Base-by-base conservation (phyloP, 352 stramenopile species). In the Hyaloperonospora arabidopsidis region DNA sequence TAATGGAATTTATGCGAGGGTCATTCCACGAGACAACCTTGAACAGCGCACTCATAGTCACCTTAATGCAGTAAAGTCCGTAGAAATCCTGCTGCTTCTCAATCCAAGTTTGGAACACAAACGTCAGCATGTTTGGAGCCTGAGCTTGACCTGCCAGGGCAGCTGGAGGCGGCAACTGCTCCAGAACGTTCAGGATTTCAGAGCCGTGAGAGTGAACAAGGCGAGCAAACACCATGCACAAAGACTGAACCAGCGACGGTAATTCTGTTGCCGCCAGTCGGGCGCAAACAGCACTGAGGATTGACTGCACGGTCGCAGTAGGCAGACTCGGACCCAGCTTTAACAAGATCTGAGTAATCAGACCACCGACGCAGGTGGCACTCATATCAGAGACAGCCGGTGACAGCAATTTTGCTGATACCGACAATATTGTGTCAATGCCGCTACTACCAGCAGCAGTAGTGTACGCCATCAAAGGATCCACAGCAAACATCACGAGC, bases 41-140 rank as follows among this genome's bases (percentile, higher is more conserved):
- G 5, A 92, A 54, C 13, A 92, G 49, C 38, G 79, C 82, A 49
- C 79, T 87, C 34, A 87, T 72, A 4, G 80, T 93, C 34, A 93
- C 79, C 57, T 90, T 93, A 57, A 93, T 83, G 46, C 74, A 86
- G 62, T 89, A 89, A 5, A 86, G 67, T 11, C 83, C 79, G 44
- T 93, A 93, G 45, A 93, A 93, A 19, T 90, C 79, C 14, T 73
- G 59, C 50, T 93, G 83, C 58, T 88, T 89, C 47, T 90, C 78
- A 28, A 93, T 82, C 83, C 83, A 93, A 14, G 79, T 87, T 25
- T 65, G 60, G 48, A 90, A 85, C 1, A 93, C 79, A 73, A 93
- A 93, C 36, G 65, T 67, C 22, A 90, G 57, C 78, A 90, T 81
- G 45, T 77, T 89, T 3, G 65, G 61, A 23, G 70, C 43, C 35